Base-by-base conservation (phyloP, 1,284 basidiomycete genomes). In the Pseudozyma thailandica region DNA sequence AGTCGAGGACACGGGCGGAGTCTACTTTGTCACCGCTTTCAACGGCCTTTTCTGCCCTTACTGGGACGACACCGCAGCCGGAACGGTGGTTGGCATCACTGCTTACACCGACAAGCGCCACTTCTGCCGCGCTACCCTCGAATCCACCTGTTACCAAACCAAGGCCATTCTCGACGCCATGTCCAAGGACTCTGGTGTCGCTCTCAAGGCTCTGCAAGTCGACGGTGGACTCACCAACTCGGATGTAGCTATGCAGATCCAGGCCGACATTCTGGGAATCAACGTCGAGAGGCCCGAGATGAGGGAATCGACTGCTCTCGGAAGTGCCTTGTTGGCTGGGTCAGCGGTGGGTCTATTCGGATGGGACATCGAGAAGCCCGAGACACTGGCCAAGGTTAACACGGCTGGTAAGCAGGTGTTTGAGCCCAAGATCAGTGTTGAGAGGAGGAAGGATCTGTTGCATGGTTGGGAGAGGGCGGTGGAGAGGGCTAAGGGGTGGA, bases 11-110 rank as follows among this genome's bases (percentile, higher is more conserved):
- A 91, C 92, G 0, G 94, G 92, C 42, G 95, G 95, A n/a, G 87
- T 97, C 33, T 97, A 93, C 86, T 98, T 98, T 80, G 95, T 98
- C 37, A 95, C 95, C 1, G 94, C 92, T 9, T 96, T 98, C 86
- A 91, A 90, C 52, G 94, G 94, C 63, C 86, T 97, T 31, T 88
- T 95, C 41, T 93, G 92, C 16, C 84, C 84, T 1, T 92, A 93
- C 84, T 95, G 93, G 93, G 93, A 95, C 82, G 88, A 92, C 43
- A 88, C 88, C 20, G 93, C 93, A 16, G 90, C 89, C 12, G 93
- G 92, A 0, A 84, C 91, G 27, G 86, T 96, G 48, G 93, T 94
- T 53, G 78, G 78, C 39, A 84, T 98, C 53, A 92, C 94, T 0
- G 90, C 92, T 37, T 97, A 93, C 85, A 96, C 94, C 38, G 97